A percentile compares a stretch with the other conserved stretches of the same genome.
Evolutionary conservation across 2,329 filamentous ascomycete species (phyloP).

Genomic region (Plenodomus lindquistii): DNA sequence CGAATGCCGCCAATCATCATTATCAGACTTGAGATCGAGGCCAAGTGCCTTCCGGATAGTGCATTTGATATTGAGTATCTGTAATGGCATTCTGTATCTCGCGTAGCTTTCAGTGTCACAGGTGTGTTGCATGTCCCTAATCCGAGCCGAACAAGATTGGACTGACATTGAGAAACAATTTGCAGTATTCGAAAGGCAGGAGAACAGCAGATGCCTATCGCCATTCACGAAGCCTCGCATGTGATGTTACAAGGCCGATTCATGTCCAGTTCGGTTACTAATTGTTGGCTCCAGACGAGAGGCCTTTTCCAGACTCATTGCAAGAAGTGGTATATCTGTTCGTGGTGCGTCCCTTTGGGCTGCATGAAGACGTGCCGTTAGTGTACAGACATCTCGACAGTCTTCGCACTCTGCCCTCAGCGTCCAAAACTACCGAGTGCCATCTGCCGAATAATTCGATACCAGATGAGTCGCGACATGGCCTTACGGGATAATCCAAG

Average conservation of each 20-base stretch:
- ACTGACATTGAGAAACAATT: neutral
- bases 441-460: neutral
- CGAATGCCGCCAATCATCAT: neutral
- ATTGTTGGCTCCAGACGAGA: too few relatives aligned
- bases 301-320: too few relatives aligned
- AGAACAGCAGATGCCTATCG: neutral
- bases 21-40: neutral
- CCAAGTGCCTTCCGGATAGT: neutral
- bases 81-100: neutral
- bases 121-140: neutral
- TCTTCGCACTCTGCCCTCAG: neutral
- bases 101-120: neutral
- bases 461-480: neutral
- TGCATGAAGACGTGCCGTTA: neutral
- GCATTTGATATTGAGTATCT: neutral
- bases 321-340: too few relatives aligned
- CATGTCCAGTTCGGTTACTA: neutral
- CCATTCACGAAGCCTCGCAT: neutral
- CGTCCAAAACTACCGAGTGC: neutral
- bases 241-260: too few relatives aligned
- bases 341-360: too few relatives aligned
- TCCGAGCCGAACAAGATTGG: neutral
- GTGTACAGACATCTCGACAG: neutral
- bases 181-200: neutral
- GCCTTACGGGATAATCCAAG: neutral